Evolutionary conservation across 768 basidiomycete genomes (phyloP).

Genomic region (Saitozyma podzolica): DNA sequence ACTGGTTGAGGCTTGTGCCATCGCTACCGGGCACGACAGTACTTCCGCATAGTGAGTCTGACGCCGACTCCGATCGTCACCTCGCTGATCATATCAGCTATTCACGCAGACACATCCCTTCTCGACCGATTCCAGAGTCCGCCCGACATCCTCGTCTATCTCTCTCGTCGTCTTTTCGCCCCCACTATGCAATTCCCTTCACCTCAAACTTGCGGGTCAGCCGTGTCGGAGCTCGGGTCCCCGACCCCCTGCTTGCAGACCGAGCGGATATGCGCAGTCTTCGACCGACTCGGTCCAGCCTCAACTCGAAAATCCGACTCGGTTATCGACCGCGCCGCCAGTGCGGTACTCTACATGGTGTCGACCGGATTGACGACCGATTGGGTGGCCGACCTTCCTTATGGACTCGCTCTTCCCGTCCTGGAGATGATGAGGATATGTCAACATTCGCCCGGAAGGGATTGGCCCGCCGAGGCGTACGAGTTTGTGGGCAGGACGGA

Average conservation of each 20-base stretch:
- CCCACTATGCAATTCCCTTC: conserved; percentile 23
- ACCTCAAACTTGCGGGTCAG: conserved; percentile 9
- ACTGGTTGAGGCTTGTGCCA: conserved; percentile 72
- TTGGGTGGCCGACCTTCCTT: conserved; percentile 38
- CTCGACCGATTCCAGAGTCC: conserved; percentile 70
- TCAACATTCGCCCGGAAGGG: conserved; percentile 70
- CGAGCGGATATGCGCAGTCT: conserved; percentile 18
- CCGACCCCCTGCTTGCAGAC: conserved; percentile 19
- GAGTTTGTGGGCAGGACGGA: conserved; percentile 71
- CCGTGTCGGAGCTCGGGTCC: conserved; percentile 19
- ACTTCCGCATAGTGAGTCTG: neutral
- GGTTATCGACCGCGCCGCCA: neutral
- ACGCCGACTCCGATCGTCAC: neutral
- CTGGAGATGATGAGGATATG: conserved; percentile 82
- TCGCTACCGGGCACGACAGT: neutral
- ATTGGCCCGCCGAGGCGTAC: conserved; percentile 73
- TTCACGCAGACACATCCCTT: conserved; percentile 15
- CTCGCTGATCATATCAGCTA: conserved; percentile 4
- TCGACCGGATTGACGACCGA: conserved; percentile 18
- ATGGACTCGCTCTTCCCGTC: conserved; percentile 60
- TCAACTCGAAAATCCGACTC: neutral
- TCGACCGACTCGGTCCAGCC: conserved; percentile 13
- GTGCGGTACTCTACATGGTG: conserved; percentile 26
- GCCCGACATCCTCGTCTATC: conserved; percentile 69
- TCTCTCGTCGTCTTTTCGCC: conserved; percentile 53